Evolutionary conservation across 305 asterid species (phyloP).

Genomic region (Euphrasia arctica): DNA sequence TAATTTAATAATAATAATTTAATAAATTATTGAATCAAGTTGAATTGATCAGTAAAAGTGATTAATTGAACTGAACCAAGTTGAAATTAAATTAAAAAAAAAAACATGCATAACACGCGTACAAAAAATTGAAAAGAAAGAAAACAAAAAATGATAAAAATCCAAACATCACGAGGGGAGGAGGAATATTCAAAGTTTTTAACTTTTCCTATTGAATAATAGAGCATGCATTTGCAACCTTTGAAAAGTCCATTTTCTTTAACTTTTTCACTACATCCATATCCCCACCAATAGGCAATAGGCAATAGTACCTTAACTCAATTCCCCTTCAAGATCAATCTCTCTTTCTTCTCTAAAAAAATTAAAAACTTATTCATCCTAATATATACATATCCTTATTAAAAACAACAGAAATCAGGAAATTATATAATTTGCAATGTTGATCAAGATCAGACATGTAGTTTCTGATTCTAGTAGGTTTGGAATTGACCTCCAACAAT

Average conservation of each 20-base stretch:
- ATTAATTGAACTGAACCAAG: too few species aligned
- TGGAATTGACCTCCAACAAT: slow-evolving; percentile 3
- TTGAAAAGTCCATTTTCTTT: slow-evolving; percentile 14
- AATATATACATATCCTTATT: too few species aligned
- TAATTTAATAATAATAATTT: too few species aligned
- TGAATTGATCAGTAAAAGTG: too few species aligned
- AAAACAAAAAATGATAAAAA: too few species aligned
- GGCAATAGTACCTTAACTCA: not conserved
- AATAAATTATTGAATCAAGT: too few species aligned
- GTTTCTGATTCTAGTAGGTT: slow-evolving; percentile 5
- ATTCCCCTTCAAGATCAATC: not conserved
- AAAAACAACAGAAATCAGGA: not conserved
- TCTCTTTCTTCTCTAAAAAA: too few species aligned
- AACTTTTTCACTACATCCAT: slow-evolving; percentile 1
- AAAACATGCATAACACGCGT: too few species aligned
- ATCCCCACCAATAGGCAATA: not conserved
- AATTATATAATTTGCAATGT: slow-evolving; percentile 14
- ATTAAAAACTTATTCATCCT: too few species aligned
- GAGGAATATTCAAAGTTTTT: slow-evolving; percentile 8
- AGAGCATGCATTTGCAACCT: not conserved
- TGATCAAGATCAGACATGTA: slow-evolving; percentile 8
- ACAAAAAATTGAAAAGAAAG: too few species aligned
- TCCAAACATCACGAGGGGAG: not conserved
- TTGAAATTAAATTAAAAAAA: too few species aligned
- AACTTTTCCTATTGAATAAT: slow-evolving; percentile 9